Evolutionary conservation across 345 rosid species (phyloP).

Genomic region (Citrus hindsii): DNA sequence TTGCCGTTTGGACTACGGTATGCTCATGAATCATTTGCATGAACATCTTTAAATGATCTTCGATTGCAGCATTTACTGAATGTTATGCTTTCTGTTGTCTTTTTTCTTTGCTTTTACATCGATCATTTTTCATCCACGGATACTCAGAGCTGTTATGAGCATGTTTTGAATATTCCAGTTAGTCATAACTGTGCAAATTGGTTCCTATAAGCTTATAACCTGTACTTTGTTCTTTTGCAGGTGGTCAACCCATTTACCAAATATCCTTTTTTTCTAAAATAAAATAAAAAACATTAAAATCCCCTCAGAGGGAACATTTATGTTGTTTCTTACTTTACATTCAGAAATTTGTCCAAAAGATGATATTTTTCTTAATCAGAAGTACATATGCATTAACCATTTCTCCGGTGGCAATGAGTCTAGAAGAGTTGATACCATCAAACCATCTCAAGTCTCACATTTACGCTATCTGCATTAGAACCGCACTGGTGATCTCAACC

Average conservation of each 20-base stretch:
- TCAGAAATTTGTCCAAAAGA: background rate
- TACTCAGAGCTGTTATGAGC: background rate
- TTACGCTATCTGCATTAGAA: constrained; percentile 65
- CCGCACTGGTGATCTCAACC: constrained; percentile 70
- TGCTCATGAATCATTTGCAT: background rate
- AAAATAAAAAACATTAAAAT: background rate
- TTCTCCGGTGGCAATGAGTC: constrained; percentile 92
- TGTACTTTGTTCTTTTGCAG: constrained; percentile 41
- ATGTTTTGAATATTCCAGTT: background rate
- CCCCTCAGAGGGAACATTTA: too few relatives aligned
- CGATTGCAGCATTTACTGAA: background rate
- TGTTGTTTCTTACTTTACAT: background rate
- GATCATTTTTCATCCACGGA: background rate
- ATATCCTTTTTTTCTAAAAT: constrained; percentile 46
- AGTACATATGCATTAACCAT: constrained; percentile 82
- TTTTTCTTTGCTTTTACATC: background rate
- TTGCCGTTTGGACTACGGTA: constrained; percentile 97
- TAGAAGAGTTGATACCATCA: constrained; percentile 85
- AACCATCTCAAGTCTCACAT: constrained; percentile 50
- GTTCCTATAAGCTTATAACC: background rate
- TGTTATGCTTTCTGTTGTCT: background rate
- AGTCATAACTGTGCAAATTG: background rate
- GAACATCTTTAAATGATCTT: background rate
- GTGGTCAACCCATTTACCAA: constrained; percentile 94
- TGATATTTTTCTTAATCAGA: constrained; percentile 33